Evolutionary conservation across 106 monocot species (phyloP), one percentile per base, ranked within the genome.

Genomic region (Dendrobium catenatum): DNA sequence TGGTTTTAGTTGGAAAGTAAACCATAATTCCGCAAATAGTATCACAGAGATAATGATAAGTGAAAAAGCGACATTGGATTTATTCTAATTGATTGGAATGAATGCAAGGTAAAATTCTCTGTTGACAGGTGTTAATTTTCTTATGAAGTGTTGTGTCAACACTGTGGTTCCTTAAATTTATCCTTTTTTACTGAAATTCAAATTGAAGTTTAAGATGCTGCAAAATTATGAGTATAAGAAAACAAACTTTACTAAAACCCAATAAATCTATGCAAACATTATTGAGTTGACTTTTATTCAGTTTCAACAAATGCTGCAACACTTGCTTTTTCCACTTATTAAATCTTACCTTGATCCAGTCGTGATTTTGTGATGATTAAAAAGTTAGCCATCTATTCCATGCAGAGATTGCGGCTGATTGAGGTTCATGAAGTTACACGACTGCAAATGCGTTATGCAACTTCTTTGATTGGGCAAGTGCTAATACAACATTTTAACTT

Each of bases 361-460:
- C 20, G 42, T 42, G 43, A 22, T 74, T 19, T 27, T 26, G 46
- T 76, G 24, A 49, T 76, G 49, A 42, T 76, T 49, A 26, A 76
- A 49, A 41, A 20, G 41, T 41, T 37, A 40, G 16, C 10, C 4
- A 8, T 70, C 0, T 41, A 42, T 48, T 77, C 42, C 75, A 20
- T 79, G 37, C 84, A 97, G 94, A 92, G 97, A 75, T 75, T 97
- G 43, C 87, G 97, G 18, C 89, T 97, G 70, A 91, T 97, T 81
- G 97, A 97, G 83, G 86, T 97, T 83, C 93, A 88, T 83, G 97
- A 94, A 77, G 82, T 97, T 37, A 94, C 94, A 82, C 80, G 92
- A 58, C 59, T 97, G 75, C 94, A 97, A 64, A 92, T 97, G 97
- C 97, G 91, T 68, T 97, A 97, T 89, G 92, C 94, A 77, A 91